phyloP scores from a whole-genome alignment of 106 monocot genomes.

The Dendrobium nobile region DNA sequence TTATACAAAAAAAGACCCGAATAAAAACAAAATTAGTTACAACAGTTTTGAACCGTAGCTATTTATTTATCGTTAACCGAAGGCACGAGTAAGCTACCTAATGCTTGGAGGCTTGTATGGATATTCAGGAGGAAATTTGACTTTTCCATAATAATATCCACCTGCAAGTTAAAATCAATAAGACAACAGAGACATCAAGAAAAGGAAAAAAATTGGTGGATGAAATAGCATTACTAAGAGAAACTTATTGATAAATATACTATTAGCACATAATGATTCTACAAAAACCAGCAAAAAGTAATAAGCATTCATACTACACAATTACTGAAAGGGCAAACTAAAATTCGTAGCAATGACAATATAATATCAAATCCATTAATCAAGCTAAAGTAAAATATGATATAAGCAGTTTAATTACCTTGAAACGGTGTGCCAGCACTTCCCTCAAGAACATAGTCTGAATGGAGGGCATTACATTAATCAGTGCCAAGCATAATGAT shows the following conservation, averaged over 20 bases:
- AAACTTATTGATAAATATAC: background rate
- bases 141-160: constrained; percentile 96
- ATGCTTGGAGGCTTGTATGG: constrained; percentile 99
- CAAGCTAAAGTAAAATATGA: background rate
- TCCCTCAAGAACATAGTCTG: constrained; percentile 99
- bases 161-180: constrained; percentile 30
- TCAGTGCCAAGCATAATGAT: background rate
- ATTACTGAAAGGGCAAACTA: background rate
- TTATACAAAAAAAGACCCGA: background rate
- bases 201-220: background rate
- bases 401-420: constrained; percentile 32
- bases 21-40: background rate
- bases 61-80: background rate
- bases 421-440: constrained; percentile 93
- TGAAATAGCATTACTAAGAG: background rate
- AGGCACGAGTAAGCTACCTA: constrained; percentile 39
- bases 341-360: background rate
- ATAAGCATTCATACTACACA: background rate
- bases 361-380: background rate
- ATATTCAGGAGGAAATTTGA: constrained; percentile 96
- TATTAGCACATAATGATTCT: constrained; percentile 1
- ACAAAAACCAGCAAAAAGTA: background rate
- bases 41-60: background rate
- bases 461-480: constrained; percentile 11
- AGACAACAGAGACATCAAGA: constrained; percentile 3